Conservation (phyloP, 2,329 filamentous ascomycete genomes). For the Ophiosphaerella herpotricha region DNA sequence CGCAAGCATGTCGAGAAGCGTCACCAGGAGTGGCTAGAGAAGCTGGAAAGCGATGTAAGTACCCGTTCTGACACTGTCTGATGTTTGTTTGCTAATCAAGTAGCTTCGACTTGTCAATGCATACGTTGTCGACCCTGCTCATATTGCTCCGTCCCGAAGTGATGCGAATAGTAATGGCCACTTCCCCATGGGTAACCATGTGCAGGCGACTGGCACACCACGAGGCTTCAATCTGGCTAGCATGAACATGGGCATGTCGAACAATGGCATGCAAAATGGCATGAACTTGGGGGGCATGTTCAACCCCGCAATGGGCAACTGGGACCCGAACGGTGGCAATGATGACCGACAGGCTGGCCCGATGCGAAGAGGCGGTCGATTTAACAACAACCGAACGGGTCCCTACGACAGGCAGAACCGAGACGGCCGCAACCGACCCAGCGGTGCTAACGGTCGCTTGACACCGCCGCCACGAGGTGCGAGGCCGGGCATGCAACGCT, state of each 20-base stretch:
- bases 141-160: slow-evolving; percentile 90
- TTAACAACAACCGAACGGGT: slow-evolving; percentile 46
- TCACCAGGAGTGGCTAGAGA: slow-evolving; percentile 84
- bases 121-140: slow-evolving; percentile 91
- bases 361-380: slow-evolving; percentile 48
- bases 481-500: slow-evolving; percentile 62
- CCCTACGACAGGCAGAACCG: slow-evolving; percentile 49
- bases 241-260: slow-evolving; percentile 65
- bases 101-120: slow-evolving; percentile 89
- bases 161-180: slow-evolving; percentile 96
- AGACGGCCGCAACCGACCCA: slow-evolving; percentile 52
- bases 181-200: slow-evolving; percentile 81
- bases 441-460: slow-evolving; percentile 53
- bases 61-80: not conserved
- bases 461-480: slow-evolving; percentile 57
- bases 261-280: slow-evolving; percentile 50
- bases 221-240: slow-evolving; percentile 87
- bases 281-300: slow-evolving; percentile 53
- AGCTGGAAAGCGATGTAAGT: slow-evolving; percentile 80
- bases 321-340: slow-evolving; percentile 55
- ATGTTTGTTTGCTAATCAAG: slow-evolving; percentile 10
- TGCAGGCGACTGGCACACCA: slow-evolving; percentile 76
- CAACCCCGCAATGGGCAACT: slow-evolving; percentile 57
- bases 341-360: slow-evolving; percentile 49
- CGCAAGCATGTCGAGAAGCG: slow-evolving; percentile 97